Conservation (phyloP, 1,139 yeast genomes). For the Debaryomyces nepalensis region DNA sequence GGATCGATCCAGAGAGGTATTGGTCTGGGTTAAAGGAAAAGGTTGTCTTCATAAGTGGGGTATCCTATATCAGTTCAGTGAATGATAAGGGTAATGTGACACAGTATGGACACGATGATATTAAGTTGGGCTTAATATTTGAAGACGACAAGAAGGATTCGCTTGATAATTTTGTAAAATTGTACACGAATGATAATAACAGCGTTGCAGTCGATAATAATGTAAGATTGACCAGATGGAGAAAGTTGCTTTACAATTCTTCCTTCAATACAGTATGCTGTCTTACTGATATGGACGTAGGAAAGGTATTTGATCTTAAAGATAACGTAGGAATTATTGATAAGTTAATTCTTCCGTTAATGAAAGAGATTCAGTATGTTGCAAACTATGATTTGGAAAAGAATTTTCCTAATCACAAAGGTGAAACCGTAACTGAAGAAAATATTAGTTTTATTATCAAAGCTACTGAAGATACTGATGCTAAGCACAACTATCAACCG, state of each 20-base stretch:
- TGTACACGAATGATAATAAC: constrained; percentile 28
- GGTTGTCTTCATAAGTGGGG: constrained; percentile 29
- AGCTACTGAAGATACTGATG: constrained; percentile 25
- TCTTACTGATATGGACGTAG: constrained; percentile 36
- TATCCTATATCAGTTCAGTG: constrained; percentile 32
- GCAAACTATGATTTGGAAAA: constrained; percentile 29
- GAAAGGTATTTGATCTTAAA: constrained; percentile 24
- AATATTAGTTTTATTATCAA: constrained; percentile 23
- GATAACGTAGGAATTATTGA: constrained; percentile 22
- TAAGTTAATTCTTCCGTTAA: constrained; percentile 26
- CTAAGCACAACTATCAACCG: constrained; percentile 30
- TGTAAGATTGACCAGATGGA: constrained; percentile 31
- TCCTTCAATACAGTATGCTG: constrained; percentile 41
- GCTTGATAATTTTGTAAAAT: constrained; percentile 25
- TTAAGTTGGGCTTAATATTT: constrained; percentile 22
- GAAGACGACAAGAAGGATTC: constrained; percentile 11
- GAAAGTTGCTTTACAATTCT: constrained; percentile 40
- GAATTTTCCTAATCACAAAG: constrained; percentile 16
- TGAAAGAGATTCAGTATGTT: constrained; percentile 28
- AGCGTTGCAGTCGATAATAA: constrained; percentile 24
- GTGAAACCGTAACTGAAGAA: constrained; percentile 21
- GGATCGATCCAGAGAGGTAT: constrained; percentile 36
- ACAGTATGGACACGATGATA: constrained; percentile 39
- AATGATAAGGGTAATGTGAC: constrained; percentile 25
- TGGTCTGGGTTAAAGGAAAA: constrained; percentile 25